phyloP scores from a whole-genome alignment of 768 basidiomycete species.

The Leucocoprinus sp. region DNA sequence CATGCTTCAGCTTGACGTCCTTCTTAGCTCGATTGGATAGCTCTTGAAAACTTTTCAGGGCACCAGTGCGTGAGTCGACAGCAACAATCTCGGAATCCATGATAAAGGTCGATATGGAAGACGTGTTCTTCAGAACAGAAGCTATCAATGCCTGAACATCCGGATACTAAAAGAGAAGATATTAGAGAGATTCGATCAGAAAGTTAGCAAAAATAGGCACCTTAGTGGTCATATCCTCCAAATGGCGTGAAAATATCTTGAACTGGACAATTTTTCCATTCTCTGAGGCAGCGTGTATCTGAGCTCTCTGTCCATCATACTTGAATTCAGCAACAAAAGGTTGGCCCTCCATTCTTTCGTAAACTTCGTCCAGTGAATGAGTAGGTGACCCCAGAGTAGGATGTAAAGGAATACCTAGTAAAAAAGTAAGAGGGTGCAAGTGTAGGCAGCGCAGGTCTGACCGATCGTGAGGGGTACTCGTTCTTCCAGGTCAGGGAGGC shows the following conservation, averaged over 20 bases:
- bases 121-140: slow-evolving; percentile 35
- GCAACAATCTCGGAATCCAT: slow-evolving; percentile 87
- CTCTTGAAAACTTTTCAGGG: slow-evolving; percentile 76
- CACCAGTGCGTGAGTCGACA: slow-evolving; percentile 54
- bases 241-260: slow-evolving; percentile 78
- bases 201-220: slow-evolving; percentile 23
- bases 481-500: slow-evolving; percentile 50
- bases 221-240: slow-evolving; percentile 91
- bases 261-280: slow-evolving; percentile 29
- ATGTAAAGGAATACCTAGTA: slow-evolving; percentile 67
- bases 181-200: neutral
- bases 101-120: slow-evolving; percentile 54
- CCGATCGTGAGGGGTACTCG: slow-evolving; percentile 65
- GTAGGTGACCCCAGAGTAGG: slow-evolving; percentile 85
- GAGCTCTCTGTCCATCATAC: slow-evolving; percentile 83
- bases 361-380: slow-evolving; percentile 80
- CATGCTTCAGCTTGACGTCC: slow-evolving; percentile 65
- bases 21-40: slow-evolving; percentile 80
- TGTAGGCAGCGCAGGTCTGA: slow-evolving; percentile 23
- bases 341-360: slow-evolving; percentile 52
- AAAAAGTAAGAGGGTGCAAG: neutral
- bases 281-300: slow-evolving; percentile 51
- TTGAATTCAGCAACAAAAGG: slow-evolving; percentile 86
- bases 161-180: slow-evolving; percentile 51
- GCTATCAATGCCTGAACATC: slow-evolving; percentile 60